Conservation (phyloP, 1,284 basidiomycete genomes). For the Somion occarium region DNA sequence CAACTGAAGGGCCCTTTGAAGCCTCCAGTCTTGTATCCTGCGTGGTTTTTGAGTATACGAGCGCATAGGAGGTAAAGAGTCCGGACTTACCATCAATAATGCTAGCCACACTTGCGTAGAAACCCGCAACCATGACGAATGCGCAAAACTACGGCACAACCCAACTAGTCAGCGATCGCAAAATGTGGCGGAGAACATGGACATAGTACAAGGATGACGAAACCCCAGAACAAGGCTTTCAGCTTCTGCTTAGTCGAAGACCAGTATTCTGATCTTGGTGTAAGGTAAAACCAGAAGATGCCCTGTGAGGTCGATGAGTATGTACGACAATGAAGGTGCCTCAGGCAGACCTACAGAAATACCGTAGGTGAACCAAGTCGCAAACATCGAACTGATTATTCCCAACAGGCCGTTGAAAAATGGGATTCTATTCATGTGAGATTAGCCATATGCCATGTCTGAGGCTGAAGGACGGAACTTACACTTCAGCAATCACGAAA, state of each 20-base stretch:
- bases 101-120: slow-evolving; percentile 26
- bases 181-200: no score
- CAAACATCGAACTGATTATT: slow-evolving; percentile 28
- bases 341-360: slow-evolving; percentile 20
- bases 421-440: slow-evolving; percentile 25
- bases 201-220: slow-evolving; percentile 22
- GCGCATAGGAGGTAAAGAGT: neutral
- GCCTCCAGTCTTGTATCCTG: slow-evolving; percentile 15
- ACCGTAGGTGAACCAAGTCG: slow-evolving; percentile 30
- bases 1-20: slow-evolving; percentile 18
- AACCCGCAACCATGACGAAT: slow-evolving; percentile 29
- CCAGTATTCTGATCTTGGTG: slow-evolving; percentile 21
- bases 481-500: slow-evolving; percentile 30
- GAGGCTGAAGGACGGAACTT: no score
- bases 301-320: slow-evolving; percentile 16
- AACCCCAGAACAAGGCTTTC: slow-evolving; percentile 24
- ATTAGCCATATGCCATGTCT: neutral
- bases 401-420: slow-evolving; percentile 32
- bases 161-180: no score
- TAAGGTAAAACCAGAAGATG: slow-evolving; percentile 28
- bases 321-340: no score
- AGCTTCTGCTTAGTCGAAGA: slow-evolving; percentile 18
- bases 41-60: no score
- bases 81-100: slow-evolving; percentile 25
- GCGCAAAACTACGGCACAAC: slow-evolving; percentile 26